Percentiles rank a stretch among this genome's conserved stretches.
phyloP scores from a whole-genome alignment of 2,329 filamentous ascomycete species.

The Botrytis tulipae region DNA sequence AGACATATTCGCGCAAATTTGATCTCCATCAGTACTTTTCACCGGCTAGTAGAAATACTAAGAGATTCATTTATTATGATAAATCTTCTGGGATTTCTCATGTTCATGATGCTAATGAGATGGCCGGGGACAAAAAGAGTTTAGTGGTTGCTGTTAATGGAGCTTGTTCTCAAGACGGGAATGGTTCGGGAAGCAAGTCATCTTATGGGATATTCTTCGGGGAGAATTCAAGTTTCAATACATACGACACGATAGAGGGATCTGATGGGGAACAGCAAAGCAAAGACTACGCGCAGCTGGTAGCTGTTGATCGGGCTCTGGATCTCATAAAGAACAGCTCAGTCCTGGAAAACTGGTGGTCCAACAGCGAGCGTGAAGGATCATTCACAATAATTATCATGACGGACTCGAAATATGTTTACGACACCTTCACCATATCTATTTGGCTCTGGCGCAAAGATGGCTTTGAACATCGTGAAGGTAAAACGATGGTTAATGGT shows the following conservation, averaged over 20 bases:
- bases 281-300: not conserved
- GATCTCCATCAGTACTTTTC: slow-evolving; percentile 13
- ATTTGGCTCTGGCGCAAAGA: not conserved
- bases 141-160: slow-evolving; percentile 5
- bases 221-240: not conserved
- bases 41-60: not conserved
- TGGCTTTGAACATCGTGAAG: not conserved
- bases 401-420: not conserved
- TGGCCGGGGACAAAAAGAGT: not conserved
- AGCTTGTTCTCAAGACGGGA: not conserved
- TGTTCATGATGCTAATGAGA: not conserved
- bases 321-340: not conserved
- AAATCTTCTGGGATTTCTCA: not conserved
- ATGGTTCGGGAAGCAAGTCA: not conserved
- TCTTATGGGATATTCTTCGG: slow-evolving; percentile 1
- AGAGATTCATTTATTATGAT: slow-evolving; percentile 4
- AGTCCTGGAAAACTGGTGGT: not conserved
- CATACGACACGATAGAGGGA: not conserved
- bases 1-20: slow-evolving; percentile 1
- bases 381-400: not conserved
- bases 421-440: not conserved
- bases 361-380: too few species aligned
- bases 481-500: not conserved
- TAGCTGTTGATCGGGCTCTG: not conserved
- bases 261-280: not conserved